Conservation (phyloP, 352 stramenopile genomes). For the Phytophthora kernoviae region DNA sequence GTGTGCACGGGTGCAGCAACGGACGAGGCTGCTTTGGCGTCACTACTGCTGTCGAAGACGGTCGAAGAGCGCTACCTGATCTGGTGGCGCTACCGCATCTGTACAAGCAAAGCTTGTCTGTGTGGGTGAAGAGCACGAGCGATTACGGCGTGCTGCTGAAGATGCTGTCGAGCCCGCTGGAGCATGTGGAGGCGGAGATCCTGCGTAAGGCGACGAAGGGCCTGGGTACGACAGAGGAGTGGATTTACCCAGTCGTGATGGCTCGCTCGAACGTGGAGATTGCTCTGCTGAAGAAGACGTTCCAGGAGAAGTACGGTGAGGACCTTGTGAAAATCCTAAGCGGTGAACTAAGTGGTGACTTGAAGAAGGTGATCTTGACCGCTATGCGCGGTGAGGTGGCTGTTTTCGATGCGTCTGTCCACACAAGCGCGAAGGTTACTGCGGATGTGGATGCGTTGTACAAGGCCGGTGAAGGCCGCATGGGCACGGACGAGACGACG, state of each 20-base stretch:
- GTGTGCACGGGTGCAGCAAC: conserved; percentile 20
- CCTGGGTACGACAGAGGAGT: conserved; percentile 49
- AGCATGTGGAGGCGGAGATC: conserved; percentile 65
- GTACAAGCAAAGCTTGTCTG: conserved; percentile 56
- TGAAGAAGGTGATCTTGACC: conserved; percentile 58
- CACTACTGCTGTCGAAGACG: conserved; percentile 22
- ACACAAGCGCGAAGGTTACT: conserved; percentile 54
- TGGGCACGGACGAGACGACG: conserved; percentile 59
- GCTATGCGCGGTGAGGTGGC: conserved; percentile 44
- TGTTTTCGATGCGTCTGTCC: conserved; percentile 49
- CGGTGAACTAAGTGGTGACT: conserved; percentile 52
- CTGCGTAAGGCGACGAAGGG: conserved; percentile 37
- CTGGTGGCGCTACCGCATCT: conserved; percentile 38
- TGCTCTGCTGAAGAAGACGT: conserved; percentile 71
- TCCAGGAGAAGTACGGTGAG: conserved; percentile 49
- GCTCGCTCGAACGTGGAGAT: conserved; percentile 62
- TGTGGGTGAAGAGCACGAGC: conserved; percentile 8
- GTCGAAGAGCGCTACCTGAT: conserved; percentile 31
- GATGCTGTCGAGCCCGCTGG: conserved; percentile 47
- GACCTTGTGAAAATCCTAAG: conserved; percentile 51
- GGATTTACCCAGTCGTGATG: conserved; percentile 53
- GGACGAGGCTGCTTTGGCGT: conserved; percentile 24
- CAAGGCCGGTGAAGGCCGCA: conserved; percentile 65
- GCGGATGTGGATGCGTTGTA: conserved; percentile 53
- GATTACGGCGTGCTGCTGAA: conserved; percentile 27